These are phyloP conservation scores for Effrenium voratum DNA, from an alignment of 73 alveolate genomes.

Conservation along the genomic window DNA sequence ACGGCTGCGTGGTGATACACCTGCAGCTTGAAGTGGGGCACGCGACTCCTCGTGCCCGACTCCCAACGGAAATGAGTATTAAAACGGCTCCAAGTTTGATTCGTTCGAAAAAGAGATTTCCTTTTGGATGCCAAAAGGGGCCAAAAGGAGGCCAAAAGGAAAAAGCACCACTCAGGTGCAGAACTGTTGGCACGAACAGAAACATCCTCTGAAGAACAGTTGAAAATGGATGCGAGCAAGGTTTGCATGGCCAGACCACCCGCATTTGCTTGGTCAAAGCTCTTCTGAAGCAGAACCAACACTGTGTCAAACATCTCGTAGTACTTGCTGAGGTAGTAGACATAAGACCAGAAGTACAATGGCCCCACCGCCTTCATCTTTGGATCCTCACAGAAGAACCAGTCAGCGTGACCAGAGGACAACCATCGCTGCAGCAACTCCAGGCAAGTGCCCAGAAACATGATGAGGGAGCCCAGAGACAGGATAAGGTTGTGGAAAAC, in stretches of 20 bases:
- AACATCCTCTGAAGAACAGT: no score
- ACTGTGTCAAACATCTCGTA: slow-evolving; percentile 44
- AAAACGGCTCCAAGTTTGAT: no score
- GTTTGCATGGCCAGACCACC: no score
- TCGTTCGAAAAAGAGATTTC: no score
- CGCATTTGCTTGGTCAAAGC: no score
- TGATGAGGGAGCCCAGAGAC: slow-evolving; percentile 35
- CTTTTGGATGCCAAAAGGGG: no score
- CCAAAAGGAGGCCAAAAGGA: no score
- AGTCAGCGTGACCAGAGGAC: neutral
- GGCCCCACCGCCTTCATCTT: slow-evolving; percentile 11
- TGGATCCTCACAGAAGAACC: slow-evolving; percentile 76
- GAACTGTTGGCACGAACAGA: no score
- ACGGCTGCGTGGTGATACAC: slow-evolving; percentile 92
- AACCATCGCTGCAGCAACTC: slow-evolving; percentile 61
- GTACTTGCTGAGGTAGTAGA: slow-evolving; percentile 88
- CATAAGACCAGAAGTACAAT: slow-evolving; percentile 77
- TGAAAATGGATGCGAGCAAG: no score
- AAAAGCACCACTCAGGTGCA: no score
- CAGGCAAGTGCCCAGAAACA: slow-evolving; percentile 62
- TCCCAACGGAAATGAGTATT: no score
- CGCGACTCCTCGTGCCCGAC: no score
- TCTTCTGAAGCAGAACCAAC: slow-evolving; percentile 81
- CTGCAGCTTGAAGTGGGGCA: slow-evolving; percentile 87
- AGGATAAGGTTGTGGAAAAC: slow-evolving; percentile 56